Base-by-base conservation (phyloP, 2,329 filamentous ascomycete species). In the Atkinsonella texensis region DNA sequence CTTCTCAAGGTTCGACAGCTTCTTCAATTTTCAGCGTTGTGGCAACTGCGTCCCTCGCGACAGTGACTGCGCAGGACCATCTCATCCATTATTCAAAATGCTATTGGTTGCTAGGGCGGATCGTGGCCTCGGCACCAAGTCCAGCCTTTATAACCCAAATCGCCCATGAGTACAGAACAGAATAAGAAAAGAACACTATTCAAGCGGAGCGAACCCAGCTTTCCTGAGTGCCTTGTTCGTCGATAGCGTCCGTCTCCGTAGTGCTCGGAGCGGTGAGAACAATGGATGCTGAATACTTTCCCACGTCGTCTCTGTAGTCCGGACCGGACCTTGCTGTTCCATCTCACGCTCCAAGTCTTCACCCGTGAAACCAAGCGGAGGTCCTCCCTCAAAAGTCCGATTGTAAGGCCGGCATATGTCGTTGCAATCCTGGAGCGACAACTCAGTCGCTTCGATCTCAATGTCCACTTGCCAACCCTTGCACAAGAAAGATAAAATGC, bases 381-480 rank as follows among this genome's bases (percentile, higher is more conserved):
- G 20, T 28, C 17, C 35, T 11, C 13, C n/a, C 28, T 13, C 35
- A 17, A 23, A 12, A n/a, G 42, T 41, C n/a, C 18, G n/a, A 12
- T 28, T 42, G 15, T 39, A 52, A 1, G 44, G 31, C 45, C 50
- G n/a, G 31, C 45, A 48, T 44, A 52, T 39, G 9, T 52, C 39
- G 17, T 38, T 28, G 38, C 69, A 69, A 43, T 72, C 69, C 2
- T 66, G 60, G 1, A 59, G 58, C 1, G 55, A 60, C 23, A 63
- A 54, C n/a, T 62, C 59, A 7, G 62, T 56, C n/a, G 53, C 53
- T 12, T 58, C 55, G 47, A 78, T 67, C 1, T 74, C 66, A 2
- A 79, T 69, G 1, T 77, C 67, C 32, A 82, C 73, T 35, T 76
- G 68, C 79, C 79, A 83, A 54, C 79, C 76, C 54, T 70, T 70